Conservation (phyloP, 2,329 filamentous ascomycete genomes). For the Calycina marina region DNA sequence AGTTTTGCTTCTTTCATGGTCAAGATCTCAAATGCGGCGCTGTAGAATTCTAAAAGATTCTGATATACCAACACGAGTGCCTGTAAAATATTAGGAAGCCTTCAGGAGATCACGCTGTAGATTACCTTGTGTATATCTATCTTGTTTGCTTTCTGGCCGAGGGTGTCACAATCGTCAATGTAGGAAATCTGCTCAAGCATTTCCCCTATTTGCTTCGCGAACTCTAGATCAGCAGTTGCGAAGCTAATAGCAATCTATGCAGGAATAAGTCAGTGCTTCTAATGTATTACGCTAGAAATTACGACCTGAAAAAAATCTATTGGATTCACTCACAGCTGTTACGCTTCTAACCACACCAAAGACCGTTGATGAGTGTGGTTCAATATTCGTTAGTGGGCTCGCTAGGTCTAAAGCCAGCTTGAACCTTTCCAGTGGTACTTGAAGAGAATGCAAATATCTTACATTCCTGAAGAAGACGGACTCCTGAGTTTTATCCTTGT, state of each 20-base stretch:
- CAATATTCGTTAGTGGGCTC: constrained; percentile 3
- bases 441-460: constrained; percentile 4
- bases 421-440: constrained; percentile 2
- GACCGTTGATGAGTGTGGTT: constrained; percentile 1
- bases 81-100: constrained; percentile 1
- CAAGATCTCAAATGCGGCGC: no score
- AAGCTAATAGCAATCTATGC: constrained; percentile 4
- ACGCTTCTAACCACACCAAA: constrained; percentile 3
- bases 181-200: constrained; percentile 3
- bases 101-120: constrained; percentile 1
- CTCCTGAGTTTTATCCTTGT: constrained; percentile 2
- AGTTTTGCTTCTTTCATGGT: no score
- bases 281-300: not conserved
- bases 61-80: constrained; percentile 1
- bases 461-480: constrained; percentile 3
- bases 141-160: constrained; percentile 3
- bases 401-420: constrained; percentile 4
- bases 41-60: no score
- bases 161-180: constrained; percentile 3
- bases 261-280: constrained; percentile 1
- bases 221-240: constrained; percentile 4
- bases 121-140: constrained; percentile 3
- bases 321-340: constrained; percentile 2
- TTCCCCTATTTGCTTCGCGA: constrained; percentile 3
- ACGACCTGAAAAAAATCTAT: not conserved